Conservation (phyloP, 495 filamentous ascomycete species). For the Lasiosphaeria ovina region DNA sequence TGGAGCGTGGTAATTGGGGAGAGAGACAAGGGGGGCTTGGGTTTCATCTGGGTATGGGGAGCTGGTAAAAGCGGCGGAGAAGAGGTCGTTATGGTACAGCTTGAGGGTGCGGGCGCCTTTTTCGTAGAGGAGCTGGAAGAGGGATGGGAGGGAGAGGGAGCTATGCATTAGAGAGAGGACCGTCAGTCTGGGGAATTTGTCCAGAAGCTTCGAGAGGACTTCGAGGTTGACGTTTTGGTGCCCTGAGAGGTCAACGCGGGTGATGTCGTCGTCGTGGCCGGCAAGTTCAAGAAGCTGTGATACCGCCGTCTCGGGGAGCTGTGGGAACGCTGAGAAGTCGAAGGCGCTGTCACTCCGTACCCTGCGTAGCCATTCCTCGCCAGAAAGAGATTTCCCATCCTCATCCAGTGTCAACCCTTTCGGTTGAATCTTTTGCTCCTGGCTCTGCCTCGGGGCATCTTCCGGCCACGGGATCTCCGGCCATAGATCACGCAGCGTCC, state of each 20-base stretch:
- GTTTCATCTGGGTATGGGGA: not conserved
- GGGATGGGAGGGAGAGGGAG: not conserved
- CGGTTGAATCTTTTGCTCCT: not conserved
- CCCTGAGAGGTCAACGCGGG: not conserved
- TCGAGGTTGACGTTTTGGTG: constrained; percentile 1
- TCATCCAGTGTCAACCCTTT: not conserved
- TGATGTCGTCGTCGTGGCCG: constrained; percentile 1
- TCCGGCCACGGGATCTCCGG: constrained; percentile 6
- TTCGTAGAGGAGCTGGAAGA: not conserved
- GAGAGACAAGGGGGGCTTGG: not conserved
- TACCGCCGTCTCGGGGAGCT: not conserved
- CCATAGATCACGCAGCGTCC: constrained; percentile 7
- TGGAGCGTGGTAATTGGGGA: constrained; percentile 8
- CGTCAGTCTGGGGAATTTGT: not conserved
- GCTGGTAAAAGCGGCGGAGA: constrained; percentile 4
- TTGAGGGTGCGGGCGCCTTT: not conserved
- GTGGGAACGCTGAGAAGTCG: not conserved
- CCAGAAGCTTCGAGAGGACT: not conserved
- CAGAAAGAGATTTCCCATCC: not conserved
- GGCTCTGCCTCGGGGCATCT: not conserved
- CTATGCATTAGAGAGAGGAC: constrained; percentile 2
- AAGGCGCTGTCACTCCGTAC: not conserved
- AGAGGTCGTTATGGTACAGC: constrained; percentile 8
- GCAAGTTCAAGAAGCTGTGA: not conserved
- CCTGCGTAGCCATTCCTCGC: not conserved